Evolutionary conservation across 176 grass and related monocot genomes (phyloP).

Genomic region (Phoenix roebelenii): DNA sequence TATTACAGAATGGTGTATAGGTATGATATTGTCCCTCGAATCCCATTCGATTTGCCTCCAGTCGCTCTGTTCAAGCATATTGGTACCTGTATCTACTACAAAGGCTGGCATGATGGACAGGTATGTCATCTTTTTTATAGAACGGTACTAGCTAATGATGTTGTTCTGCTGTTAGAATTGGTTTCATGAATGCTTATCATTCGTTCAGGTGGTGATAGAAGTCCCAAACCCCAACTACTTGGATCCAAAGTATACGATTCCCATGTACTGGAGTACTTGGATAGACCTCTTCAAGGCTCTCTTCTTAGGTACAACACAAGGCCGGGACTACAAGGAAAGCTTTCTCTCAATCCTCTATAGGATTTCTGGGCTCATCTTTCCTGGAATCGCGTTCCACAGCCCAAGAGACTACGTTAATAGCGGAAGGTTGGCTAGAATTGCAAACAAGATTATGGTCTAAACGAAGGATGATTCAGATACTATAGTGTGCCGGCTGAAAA

Average conservation of each 20-base stretch:
- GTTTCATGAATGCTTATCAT: no score
- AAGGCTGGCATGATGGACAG: slow-evolving; percentile 44
- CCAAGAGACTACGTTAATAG: slow-evolving; percentile 57
- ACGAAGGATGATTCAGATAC: no score
- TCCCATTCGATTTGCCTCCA: slow-evolving; percentile 51
- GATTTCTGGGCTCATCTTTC: slow-evolving; percentile 28
- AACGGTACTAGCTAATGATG: no score
- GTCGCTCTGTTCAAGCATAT: slow-evolving; percentile 38
- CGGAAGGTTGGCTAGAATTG: slow-evolving; percentile 29
- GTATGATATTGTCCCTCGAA: slow-evolving; percentile 54
- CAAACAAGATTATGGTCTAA: no score
- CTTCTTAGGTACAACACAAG: slow-evolving; percentile 26
- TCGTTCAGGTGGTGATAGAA: no score
- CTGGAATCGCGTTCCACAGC: slow-evolving; percentile 59
- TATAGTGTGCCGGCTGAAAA: no score
- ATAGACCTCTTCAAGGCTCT: slow-evolving; percentile 53
- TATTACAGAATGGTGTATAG: slow-evolving; percentile 58
- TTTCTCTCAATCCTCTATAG: slow-evolving; percentile 37
- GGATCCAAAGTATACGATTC: slow-evolving; percentile 27
- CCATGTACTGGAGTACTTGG: slow-evolving; percentile 41
- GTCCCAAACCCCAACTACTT: slow-evolving; percentile 65
- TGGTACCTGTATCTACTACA: slow-evolving; percentile 47
- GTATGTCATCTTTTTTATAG: not conserved
- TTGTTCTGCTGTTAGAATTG: no score
- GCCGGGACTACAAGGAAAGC: slow-evolving; percentile 50